phyloP scores from a whole-genome alignment of 805 yeast genomes.

The Kregervanrija pseudodelftensis region DNA sequence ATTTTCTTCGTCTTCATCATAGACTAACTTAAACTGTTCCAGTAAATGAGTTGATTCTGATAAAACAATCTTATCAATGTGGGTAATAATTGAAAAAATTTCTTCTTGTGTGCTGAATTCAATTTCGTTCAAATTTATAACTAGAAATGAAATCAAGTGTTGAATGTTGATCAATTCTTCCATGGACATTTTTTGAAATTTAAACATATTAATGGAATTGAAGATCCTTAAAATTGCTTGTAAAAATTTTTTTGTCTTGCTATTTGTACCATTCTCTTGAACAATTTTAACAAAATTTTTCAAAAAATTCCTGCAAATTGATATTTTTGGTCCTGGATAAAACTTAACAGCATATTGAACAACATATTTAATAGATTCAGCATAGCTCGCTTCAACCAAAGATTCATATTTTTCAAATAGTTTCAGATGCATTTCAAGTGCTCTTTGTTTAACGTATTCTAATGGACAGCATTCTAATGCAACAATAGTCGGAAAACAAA shows the following conservation, averaged over 20 bases:
- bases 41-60: constrained; percentile 32
- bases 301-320: constrained; percentile 30
- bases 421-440: constrained; percentile 45
- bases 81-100: constrained; percentile 35
- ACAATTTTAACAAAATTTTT: constrained; percentile 36
- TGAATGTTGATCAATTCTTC: constrained; percentile 12
- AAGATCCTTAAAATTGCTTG: constrained; percentile 27
- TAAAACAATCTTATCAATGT: constrained; percentile 36
- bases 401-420: constrained; percentile 64
- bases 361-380: constrained; percentile 56
- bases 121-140: constrained; percentile 33
- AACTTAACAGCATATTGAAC: constrained; percentile 34
- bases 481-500: constrained; percentile 60
- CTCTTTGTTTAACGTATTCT: constrained; percentile 36
- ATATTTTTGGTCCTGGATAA: constrained; percentile 16
- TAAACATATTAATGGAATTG: constrained; percentile 15
- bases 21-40: constrained; percentile 1
- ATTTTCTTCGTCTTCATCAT: constrained; percentile 14
- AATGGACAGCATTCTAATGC: constrained; percentile 56
- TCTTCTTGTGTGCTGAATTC: constrained; percentile 44
- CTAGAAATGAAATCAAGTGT: constrained; percentile 28
- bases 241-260: constrained; percentile 37
- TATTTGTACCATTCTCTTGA: constrained; percentile 25
- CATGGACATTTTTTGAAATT: constrained; percentile 1
- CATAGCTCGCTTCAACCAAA: constrained; percentile 56